Percentiles rank a stretch among this genome's conserved stretches.
phyloP scores from a whole-genome alignment of 345 rosid species.

The Excoecaria cochinchinensis region DNA sequence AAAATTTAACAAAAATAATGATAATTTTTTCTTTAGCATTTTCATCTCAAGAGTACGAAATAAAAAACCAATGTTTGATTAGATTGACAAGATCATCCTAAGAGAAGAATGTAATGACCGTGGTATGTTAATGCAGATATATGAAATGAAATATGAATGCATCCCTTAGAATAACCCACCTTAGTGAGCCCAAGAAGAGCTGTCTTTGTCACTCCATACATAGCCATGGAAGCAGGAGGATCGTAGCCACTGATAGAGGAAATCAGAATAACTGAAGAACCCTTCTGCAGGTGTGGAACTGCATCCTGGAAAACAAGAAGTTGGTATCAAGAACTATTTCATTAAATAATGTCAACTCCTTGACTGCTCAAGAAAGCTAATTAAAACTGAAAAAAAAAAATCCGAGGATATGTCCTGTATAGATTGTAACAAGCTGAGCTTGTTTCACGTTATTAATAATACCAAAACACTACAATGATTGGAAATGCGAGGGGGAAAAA shows the following conservation, averaged over 20 bases:
- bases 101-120: too few relatives aligned
- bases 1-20: too few relatives aligned
- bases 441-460: neutral
- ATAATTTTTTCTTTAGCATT: too few relatives aligned
- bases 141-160: neutral
- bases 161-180: conserved; percentile 33
- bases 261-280: conserved; percentile 73
- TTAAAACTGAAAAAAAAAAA: neutral
- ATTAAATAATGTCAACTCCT: neutral
- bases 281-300: conserved; percentile 70
- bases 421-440: neutral
- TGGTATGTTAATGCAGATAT: neutral
- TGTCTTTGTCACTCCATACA: conserved; percentile 96
- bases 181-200: conserved; percentile 89
- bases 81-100: neutral
- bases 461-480: neutral
- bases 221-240: conserved; percentile 62
- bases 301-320: conserved; percentile 48
- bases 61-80: neutral
- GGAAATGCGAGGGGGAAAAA: neutral
- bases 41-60: neutral
- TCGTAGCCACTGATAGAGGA: conserved; percentile 70
- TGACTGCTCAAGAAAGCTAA: neutral
- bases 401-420: neutral
- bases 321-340: too few relatives aligned